These are phyloP conservation scores for Populus euphratica DNA, from an alignment of 345 rosid species.

Conservation along the genomic window DNA sequence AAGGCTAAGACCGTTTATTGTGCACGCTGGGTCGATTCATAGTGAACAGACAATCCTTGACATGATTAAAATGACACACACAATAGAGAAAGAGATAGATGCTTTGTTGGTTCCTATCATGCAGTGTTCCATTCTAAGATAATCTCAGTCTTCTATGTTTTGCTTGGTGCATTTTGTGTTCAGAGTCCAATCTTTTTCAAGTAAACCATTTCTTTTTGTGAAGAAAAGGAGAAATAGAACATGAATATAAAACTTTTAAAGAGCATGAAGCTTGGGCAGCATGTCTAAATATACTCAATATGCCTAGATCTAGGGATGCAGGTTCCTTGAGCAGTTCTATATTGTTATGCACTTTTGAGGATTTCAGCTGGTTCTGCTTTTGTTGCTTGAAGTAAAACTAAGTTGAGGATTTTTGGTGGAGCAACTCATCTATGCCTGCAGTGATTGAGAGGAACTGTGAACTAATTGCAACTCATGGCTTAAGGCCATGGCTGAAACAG, in stretches of 20 bases:
- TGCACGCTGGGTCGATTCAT: background rate
- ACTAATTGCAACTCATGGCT: background rate
- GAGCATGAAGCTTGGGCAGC: background rate
- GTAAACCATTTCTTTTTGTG: background rate
- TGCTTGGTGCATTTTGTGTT: background rate
- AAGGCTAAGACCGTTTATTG: background rate
- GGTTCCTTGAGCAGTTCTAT: background rate
- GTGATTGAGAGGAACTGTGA: background rate
- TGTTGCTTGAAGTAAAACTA: background rate
- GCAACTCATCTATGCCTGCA: background rate
- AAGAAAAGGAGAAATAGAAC: background rate
- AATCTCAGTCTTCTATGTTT: background rate
- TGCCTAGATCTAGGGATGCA: background rate
- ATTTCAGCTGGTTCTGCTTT: conserved; percentile 1
- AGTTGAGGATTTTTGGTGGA: background rate
- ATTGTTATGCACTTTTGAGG: background rate
- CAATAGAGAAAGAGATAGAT: background rate
- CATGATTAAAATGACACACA: background rate
- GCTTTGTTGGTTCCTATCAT: background rate
- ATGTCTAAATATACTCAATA: background rate
- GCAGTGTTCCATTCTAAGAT: background rate
- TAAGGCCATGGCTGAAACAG: background rate
- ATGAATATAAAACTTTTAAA: background rate
- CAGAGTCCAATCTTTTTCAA: background rate
- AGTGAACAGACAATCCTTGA: background rate